These are phyloP conservation scores for Naegleria fowleri DNA, from an alignment of 208 protist species.

Conservation along the genomic window DNA sequence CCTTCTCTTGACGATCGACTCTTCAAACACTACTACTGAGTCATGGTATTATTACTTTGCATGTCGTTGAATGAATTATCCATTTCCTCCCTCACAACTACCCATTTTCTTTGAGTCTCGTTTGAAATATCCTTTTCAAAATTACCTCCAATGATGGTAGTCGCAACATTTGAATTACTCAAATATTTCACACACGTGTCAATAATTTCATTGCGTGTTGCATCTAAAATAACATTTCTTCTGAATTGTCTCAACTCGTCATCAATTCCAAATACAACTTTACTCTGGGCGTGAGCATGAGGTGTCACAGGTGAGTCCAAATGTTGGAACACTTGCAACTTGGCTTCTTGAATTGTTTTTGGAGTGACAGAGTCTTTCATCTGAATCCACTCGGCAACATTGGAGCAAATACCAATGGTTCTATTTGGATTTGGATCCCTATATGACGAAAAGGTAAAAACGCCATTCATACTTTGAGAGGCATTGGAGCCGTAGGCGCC, in stretches of 20 bases:
- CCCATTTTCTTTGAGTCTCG: not conserved
- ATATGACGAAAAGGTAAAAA: slow-evolving; percentile 15
- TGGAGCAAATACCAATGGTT: not conserved
- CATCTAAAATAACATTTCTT: not conserved
- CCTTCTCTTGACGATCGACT: too few species aligned
- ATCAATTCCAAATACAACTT: not conserved
- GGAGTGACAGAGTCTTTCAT: not conserved
- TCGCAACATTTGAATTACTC: not conserved
- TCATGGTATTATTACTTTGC: too few species aligned
- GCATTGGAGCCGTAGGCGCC: slow-evolving; percentile 27
- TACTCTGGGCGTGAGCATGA: not conserved
- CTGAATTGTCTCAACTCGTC: slow-evolving; percentile 22
- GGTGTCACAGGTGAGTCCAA: slow-evolving; percentile 19
- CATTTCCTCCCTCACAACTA: not conserved
- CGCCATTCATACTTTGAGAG: slow-evolving; percentile 2
- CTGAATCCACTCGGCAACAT: not conserved
- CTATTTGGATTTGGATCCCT: slow-evolving; percentile 1
- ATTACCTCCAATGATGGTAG: not conserved
- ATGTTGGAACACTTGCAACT: slow-evolving; percentile 26
- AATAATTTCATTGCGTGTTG: not conserved
- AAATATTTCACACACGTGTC: not conserved
- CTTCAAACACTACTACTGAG: too few species aligned
- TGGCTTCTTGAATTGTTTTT: not conserved
- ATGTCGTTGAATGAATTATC: not conserved
- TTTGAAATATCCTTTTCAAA: not conserved